Evolutionary conservation across 139 green algal genomes (phyloP).

Genomic region (Tetratostichococcus sp.): DNA sequence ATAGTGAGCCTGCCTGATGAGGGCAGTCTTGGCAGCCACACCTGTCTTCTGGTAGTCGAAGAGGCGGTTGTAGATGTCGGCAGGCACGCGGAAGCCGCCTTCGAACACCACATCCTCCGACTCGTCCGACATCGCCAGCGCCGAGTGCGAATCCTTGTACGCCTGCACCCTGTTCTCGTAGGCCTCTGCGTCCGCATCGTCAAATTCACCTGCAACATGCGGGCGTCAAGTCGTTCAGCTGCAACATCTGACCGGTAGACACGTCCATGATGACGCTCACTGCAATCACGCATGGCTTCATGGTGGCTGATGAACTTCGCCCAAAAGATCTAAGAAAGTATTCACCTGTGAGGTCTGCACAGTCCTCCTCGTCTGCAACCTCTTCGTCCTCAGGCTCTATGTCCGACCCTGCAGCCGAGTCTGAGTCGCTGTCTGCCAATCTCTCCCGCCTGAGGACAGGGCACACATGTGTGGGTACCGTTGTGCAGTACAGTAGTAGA

Average conservation of each 20-base stretch:
- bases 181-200: slow-evolving; percentile 48
- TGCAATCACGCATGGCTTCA: too few relatives aligned
- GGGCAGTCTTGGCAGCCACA: not conserved
- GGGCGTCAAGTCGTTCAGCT: too few relatives aligned
- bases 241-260: too few relatives aligned
- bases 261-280: too few relatives aligned
- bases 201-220: slow-evolving; percentile 39
- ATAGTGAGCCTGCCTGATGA: too few relatives aligned
- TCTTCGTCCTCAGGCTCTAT: slow-evolving; percentile 8
- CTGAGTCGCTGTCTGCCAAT: slow-evolving; percentile 4
- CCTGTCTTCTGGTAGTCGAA: slow-evolving; percentile 92
- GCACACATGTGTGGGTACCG: too few relatives aligned
- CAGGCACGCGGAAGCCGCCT: slow-evolving; percentile 55
- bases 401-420: not conserved
- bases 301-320: too few relatives aligned
- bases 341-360: slow-evolving; percentile 7
- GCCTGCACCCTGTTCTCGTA: slow-evolving; percentile 31
- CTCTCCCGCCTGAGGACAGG: not conserved
- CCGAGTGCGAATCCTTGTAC: slow-evolving; percentile 2
- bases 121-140: not conserved
- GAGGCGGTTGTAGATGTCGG: slow-evolving; percentile 56
- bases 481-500: too few relatives aligned
- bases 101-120: slow-evolving; percentile 58
- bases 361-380: not conserved
- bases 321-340: slow-evolving; percentile 14